Percentiles rank a stretch among this genome's conserved stretches.
Conservation (phyloP, 768 basidiomycete species). For the Serendipita sp. region DNA sequence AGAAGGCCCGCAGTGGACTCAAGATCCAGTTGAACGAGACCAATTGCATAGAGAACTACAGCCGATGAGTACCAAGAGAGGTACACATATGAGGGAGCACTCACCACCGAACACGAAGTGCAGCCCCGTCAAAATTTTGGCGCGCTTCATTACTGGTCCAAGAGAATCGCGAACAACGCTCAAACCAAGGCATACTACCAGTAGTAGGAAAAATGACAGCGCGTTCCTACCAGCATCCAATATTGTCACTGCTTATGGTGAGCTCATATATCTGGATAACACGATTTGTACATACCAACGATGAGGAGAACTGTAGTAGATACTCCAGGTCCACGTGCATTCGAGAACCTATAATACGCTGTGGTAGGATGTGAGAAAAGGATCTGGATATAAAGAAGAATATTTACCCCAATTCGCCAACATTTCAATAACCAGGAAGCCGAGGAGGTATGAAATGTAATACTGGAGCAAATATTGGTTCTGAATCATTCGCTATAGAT, state of each 20-base stretch:
- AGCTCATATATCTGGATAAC: background rate
- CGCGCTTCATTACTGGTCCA: slow-evolving; percentile 65
- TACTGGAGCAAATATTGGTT: slow-evolving; percentile 32
- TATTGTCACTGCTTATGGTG: slow-evolving; percentile 53
- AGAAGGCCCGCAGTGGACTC: slow-evolving; percentile 79
- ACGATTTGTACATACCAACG: slow-evolving; percentile 41
- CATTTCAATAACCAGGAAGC: slow-evolving; percentile 85
- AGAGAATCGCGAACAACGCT: slow-evolving; percentile 84
- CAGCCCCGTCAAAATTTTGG: slow-evolving; percentile 61
- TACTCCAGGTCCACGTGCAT: slow-evolving; percentile 60
- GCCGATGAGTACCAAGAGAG: background rate
- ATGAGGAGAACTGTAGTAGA: slow-evolving; percentile 82
- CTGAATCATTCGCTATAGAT: slow-evolving; percentile 6
- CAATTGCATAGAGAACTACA: slow-evolving; percentile 78
- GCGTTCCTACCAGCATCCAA: slow-evolving; percentile 90
- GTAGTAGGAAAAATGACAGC: slow-evolving; percentile 85
- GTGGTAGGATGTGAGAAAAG: background rate
- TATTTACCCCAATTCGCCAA: slow-evolving; percentile 68
- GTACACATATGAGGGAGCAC: slow-evolving; percentile 16
- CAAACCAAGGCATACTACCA: slow-evolving; percentile 82
- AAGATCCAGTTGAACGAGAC: slow-evolving; percentile 82
- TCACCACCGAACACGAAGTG: slow-evolving; percentile 92
- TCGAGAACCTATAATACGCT: slow-evolving; percentile 92
- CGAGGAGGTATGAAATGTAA: slow-evolving; percentile 80
- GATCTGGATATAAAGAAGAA: background rate